Evolutionary conservation across 192 early-diverging fungal species (phyloP), one percentile per base, ranked within the genome.

Genomic region (Coemansia umbellata): DNA sequence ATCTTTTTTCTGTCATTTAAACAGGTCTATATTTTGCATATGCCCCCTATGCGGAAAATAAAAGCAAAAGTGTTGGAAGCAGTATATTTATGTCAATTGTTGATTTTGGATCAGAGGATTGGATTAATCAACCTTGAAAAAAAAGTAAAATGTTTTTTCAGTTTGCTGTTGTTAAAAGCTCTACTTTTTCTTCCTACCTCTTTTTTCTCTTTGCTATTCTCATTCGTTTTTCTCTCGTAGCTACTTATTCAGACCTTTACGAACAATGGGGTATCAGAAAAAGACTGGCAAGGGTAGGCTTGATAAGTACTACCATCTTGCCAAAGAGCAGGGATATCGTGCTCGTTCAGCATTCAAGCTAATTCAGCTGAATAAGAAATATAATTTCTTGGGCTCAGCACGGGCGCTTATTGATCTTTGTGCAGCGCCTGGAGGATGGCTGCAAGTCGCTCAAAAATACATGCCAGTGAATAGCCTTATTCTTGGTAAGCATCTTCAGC

Each of bases 271-370:
- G 14, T 64, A 55, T 27, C 71, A 74, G 55, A 87, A 86, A 63
- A 84, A 85, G 66, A 69, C 83, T 60, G 85, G 80, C 52, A 88
- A 87, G 84, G 94, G 94, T 31, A 91, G 96, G 78, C 85, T 99
- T 80, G 96, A 99, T 82, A 97, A 97, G 84, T 98, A 94, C 85
- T 99, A 97, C 81, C 90, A 99, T 69, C 86, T 99, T 83, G 96
- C 96, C 74, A 99, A 99, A 81, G 96, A 99, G 64, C 93, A 96
- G 69, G 96, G 96, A 47, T 99, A 93, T 82, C 86, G 94, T 60
- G 92, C 96, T 51, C 93, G 96, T 80, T 94, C 96, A 42, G 96
- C 96, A 54, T 99, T 94, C 85, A 99, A 99, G 83, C 84, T 99
- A 36, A 93, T 99, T 58, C 96, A 99, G 75, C 83, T 99, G 40